A percentile compares a stretch with the other conserved stretches of the same genome.
phyloP scores from a whole-genome alignment of 805 yeast genomes.

The Maudiozyma turicensis region DNA sequence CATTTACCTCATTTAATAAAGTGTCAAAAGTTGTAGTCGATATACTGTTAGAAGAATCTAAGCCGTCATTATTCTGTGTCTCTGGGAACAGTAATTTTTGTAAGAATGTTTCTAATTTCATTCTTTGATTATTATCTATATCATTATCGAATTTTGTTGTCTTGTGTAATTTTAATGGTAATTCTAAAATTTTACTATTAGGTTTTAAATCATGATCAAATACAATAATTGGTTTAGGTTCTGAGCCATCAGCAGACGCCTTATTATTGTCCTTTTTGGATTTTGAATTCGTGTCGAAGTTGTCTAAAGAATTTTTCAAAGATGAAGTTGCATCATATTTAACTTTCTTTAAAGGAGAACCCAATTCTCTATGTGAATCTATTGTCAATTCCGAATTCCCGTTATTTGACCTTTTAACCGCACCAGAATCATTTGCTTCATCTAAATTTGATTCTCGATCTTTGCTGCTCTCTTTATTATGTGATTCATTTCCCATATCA shows the following conservation, averaged over 20 bases:
- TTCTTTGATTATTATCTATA: constrained; percentile 15
- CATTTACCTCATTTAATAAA: constrained; percentile 19
- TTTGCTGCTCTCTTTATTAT: no score
- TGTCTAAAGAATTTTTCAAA: background rate
- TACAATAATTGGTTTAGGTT: constrained; percentile 5
- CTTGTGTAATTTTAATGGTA: constrained; percentile 6
- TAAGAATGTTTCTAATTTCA: constrained; percentile 25
- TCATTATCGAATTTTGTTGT: background rate
- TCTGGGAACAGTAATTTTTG: constrained; percentile 26
- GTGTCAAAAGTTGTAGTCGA: constrained; percentile 9
- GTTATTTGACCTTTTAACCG: constrained; percentile 4
- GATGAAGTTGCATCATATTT: constrained; percentile 6
- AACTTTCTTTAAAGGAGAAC: constrained; percentile 22
- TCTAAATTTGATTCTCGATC: no score
- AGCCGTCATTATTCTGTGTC: constrained; percentile 4
- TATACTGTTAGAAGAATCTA: background rate
- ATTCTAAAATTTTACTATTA: constrained; percentile 3
- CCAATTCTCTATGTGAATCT: constrained; percentile 14
- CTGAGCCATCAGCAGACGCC: background rate
- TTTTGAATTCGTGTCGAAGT: background rate
- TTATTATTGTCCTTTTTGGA: background rate
- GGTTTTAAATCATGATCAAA: constrained; percentile 14
- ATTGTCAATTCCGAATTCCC: constrained; percentile 1
- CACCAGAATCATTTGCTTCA: background rate
- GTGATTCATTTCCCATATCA: no score